Evolutionary conservation across 148 eudicot genomes (phyloP), one percentile per base, ranked within the genome.

Genomic region (Rhododendron williamsianum): DNA sequence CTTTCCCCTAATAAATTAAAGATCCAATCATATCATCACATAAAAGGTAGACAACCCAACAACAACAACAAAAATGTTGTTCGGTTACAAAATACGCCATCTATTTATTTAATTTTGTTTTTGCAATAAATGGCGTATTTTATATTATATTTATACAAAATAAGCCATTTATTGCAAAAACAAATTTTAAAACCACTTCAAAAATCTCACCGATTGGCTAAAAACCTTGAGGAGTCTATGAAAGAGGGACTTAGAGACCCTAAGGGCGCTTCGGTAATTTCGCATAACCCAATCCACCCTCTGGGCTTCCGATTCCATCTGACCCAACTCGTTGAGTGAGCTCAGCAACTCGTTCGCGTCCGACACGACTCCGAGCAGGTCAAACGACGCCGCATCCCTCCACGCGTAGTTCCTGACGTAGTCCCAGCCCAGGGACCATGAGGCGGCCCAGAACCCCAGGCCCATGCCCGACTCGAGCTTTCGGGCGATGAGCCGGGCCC

Each of bases 401-500:
- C 95, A 93, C 0, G 95, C 92, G 88, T 93, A 94, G 86, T 96
- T 92, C 77, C 82, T 83, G 12, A 94, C 4, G 67, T 91, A 94
- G 69, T 94, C 96, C 96, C 96, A 96, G 16, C 91, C 91, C 36
- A 94, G 23, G 16, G 91, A 91, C 87, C 87, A 74, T 76, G 87
- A 9, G 21, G 87, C 45, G 33, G 89, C 85, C 92, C 89, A 92
- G 72, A 91, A 90, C 16, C 92, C 85, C 4, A 93, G 84, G 52
- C 93, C 90, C 11, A 51, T 83, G 6, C 89, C 91, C 4, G 80
- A 78, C 43, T 91, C 90, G 84, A 95, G 89, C 83, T 89, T 91
- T 9, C 54, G 69, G 56, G 94, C 93, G 45, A 96, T 82, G 41
- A 88, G 81, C 16, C 86, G 67, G 58, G 95, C 98, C 12, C 98